Base-by-base conservation (phyloP, 129 eudicot species). In the Tanacetum coccineum region DNA sequence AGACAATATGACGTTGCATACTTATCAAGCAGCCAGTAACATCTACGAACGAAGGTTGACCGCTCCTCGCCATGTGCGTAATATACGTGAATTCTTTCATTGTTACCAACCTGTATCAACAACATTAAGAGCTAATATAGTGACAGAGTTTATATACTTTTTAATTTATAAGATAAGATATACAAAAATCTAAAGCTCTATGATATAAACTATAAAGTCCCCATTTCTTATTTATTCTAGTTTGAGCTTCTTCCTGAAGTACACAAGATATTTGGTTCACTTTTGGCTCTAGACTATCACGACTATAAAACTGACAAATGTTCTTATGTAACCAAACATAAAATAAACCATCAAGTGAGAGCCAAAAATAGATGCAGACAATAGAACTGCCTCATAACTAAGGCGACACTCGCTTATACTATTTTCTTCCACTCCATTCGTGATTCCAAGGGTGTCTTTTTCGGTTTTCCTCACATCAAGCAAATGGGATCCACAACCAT, bases 1-100 rank as follows among this genome's bases (percentile, higher is more conserved):
- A 14, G 65, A 45, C 19, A 52, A 46, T 57, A 11, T 11, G 65
- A 45, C 19, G 66, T 68, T 77, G 46, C 96, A 72, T 88, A 93
- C 98, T 88, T 93, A 73, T 93, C 98, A 74, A 93, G 98, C 55
- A 93, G 85, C 98, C 98, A 93, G 64, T 93, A 93, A 79, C 98
- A 93, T 83, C 96, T 84, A 67, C 98, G 96, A 81, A 93, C 98
- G 76, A 93, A 84, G 68, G 86, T 93, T 59, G 92, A 70, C 76
- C 78, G 79, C 58, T 86, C 98, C 74, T 88, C 89, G 42, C 98
- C 98, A 70, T 88, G 98, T 36, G 98, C 98, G 77, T 93, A 93
- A 79, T 93, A 93, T 59, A 88, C 98, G 46, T 93, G 98, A 28
- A 93, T 88, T 71, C 95, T 79, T 79, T 93, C 98, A 62, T 88